Conservation (phyloP, 768 basidiomycete genomes). For the Suillus weaverae region DNA sequence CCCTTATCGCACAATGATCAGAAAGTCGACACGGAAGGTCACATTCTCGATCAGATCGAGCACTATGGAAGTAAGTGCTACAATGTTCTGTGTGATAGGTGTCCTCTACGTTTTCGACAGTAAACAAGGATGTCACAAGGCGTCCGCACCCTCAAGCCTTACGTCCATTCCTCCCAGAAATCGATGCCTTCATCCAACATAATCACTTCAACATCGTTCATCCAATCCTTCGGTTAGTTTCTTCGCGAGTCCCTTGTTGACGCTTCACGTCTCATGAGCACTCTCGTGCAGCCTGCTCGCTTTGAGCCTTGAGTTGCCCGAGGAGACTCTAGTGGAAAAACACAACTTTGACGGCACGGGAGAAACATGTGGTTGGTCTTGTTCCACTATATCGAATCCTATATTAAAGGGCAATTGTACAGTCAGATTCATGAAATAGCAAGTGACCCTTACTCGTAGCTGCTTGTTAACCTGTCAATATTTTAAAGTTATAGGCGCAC, state of each 20-base stretch:
- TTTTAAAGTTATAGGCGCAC: conserved; percentile 40
- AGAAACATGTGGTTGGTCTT: conserved; percentile 37
- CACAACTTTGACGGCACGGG: conserved; percentile 39
- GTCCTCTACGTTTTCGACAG: conserved; percentile 17
- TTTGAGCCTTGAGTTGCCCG: conserved; percentile 45
- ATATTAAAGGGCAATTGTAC: neutral
- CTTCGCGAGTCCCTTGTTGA: neutral
- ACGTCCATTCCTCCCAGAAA: conserved; percentile 37
- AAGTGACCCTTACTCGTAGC: conserved; percentile 11
- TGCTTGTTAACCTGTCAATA: neutral
- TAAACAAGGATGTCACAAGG: conserved; percentile 35
- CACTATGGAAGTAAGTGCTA: conserved; percentile 41
- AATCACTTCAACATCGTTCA: conserved; percentile 41
- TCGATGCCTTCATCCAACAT: conserved; percentile 35
- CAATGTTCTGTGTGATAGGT: neutral
- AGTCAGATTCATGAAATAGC: conserved; percentile 55
- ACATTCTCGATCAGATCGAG: conserved; percentile 47
- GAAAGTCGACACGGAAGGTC: conserved; percentile 37
- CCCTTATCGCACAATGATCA: conserved; percentile 15
- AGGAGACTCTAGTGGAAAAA: conserved; percentile 42
- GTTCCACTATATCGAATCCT: neutral
- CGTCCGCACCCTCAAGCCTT: conserved; percentile 37
- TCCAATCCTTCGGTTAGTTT: conserved; percentile 35
- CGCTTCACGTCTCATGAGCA: neutral
- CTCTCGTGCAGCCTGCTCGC: conserved; percentile 36